Evolutionary conservation across 306 rosid genomes (phyloP).

Genomic region (Trifolium subterraneum): DNA sequence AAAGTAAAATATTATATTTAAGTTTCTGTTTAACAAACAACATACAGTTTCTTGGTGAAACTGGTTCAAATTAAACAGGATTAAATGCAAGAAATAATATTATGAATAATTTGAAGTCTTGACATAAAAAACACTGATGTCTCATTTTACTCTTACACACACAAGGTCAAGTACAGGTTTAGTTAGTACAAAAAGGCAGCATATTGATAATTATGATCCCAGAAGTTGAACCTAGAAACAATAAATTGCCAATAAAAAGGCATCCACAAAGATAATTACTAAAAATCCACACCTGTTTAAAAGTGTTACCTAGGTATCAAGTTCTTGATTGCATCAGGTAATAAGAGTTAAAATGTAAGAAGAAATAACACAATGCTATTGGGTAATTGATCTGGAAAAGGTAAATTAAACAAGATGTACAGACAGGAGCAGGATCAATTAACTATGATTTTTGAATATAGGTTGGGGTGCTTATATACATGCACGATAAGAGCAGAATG

Average conservation of each 20-base stretch:
- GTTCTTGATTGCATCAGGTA: slow-evolving; percentile 9
- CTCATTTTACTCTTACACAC: background rate
- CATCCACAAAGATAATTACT: slow-evolving; percentile 1
- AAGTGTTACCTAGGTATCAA: background rate
- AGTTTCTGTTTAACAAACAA: slow-evolving; percentile 4
- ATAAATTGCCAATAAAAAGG: slow-evolving; percentile 18
- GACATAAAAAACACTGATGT: background rate
- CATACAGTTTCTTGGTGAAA: background rate
- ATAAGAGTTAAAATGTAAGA: slow-evolving; percentile 16
- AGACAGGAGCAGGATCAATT: background rate
- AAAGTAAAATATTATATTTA: background rate
- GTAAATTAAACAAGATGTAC: background rate
- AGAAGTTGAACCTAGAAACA: background rate
- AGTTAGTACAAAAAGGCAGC: background rate
- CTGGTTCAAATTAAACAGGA: background rate
- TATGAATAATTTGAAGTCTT: background rate
- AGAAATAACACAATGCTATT: background rate
- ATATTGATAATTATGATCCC: background rate
- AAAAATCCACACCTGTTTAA: background rate
- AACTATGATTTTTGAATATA: background rate
- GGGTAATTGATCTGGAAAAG: slow-evolving; percentile 1
- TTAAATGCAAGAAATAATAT: background rate
- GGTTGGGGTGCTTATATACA: background rate
- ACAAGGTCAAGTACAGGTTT: background rate
- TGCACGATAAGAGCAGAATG: slow-evolving; percentile 1